Percentiles rank a stretch among this genome's conserved stretches.
Evolutionary conservation across 768 basidiomycete species (phyloP).

Genomic region (Podaxis sp.): DNA sequence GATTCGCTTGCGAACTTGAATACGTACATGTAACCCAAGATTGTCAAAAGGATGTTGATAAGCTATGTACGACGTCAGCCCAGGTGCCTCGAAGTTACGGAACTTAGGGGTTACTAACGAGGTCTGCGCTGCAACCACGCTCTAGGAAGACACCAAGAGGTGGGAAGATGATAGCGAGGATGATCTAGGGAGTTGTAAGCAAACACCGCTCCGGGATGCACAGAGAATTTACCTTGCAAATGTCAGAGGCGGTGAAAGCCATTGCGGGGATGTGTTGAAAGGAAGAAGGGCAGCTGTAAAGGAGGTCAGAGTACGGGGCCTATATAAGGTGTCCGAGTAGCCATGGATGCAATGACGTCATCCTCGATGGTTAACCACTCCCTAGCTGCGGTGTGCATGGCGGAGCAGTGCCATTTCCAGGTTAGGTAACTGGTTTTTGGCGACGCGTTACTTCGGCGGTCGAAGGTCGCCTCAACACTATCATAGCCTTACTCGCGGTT

Average conservation of each 20-base stretch:
- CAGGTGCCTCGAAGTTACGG: slow-evolving; percentile 6
- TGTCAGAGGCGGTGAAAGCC: slow-evolving; percentile 72
- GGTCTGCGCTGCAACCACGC: slow-evolving; percentile 76
- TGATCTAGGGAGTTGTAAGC: slow-evolving; percentile 35
- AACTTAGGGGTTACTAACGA: slow-evolving; percentile 44
- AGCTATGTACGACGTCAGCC: slow-evolving; percentile 25
- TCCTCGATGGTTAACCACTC: neutral
- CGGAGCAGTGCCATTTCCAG: neutral
- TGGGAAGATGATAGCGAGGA: slow-evolving; percentile 70
- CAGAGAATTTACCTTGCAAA: slow-evolving; percentile 63
- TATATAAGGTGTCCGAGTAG: slow-evolving; percentile 12
- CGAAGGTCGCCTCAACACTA: neutral
- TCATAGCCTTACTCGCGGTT: neutral
- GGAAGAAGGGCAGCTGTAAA: neutral
- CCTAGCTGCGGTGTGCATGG: neutral
- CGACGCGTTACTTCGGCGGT: neutral
- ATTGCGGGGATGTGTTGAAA: slow-evolving; percentile 32
- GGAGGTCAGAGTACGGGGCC: neutral
- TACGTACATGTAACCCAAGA: slow-evolving; percentile 76
- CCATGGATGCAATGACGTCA: slow-evolving; percentile 10
- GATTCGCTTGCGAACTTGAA: neutral
- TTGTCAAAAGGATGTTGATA: slow-evolving; percentile 81
- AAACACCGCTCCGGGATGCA: neutral
- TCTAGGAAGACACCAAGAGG: slow-evolving; percentile 90
- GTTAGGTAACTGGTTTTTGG: neutral